Conservation (phyloP, 768 basidiomycete genomes). For the Cyclocybe aegerita region DNA sequence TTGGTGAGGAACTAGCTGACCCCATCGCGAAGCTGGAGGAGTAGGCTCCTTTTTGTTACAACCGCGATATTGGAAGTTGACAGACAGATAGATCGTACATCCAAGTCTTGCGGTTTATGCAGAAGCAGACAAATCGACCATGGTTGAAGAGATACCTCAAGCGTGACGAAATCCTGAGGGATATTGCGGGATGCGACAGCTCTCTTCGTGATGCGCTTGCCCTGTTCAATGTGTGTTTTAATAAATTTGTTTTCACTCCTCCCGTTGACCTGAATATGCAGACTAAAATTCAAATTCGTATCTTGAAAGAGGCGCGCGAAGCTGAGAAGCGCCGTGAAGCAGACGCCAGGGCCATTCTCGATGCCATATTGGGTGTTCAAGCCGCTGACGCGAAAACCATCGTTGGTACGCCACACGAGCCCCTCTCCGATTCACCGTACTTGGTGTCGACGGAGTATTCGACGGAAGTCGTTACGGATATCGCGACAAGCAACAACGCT, state of each 20-base stretch:
- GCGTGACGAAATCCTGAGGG: constrained; percentile 62
- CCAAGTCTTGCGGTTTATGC: constrained; percentile 48
- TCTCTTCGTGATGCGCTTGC: constrained; percentile 55
- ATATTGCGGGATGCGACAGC: constrained; percentile 51
- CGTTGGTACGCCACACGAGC: constrained; percentile 4
- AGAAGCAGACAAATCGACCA: constrained; percentile 61
- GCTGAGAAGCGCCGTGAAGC: constrained; percentile 41
- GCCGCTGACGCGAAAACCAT: constrained; percentile 8
- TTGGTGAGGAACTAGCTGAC: constrained; percentile 45
- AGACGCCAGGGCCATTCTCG: constrained; percentile 37
- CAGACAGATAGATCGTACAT: constrained; percentile 35
- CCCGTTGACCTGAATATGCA: constrained; percentile 10
- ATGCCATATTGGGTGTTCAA: constrained; percentile 14
- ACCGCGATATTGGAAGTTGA: neutral
- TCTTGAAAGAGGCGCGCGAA: constrained; percentile 47
- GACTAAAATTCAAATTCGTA: constrained; percentile 42
- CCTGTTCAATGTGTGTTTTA: constrained; percentile 49
- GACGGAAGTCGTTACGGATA: constrained; percentile 14
- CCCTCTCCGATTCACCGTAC: constrained; percentile 6
- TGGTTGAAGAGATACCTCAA: constrained; percentile 80
- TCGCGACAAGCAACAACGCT: constrained; percentile 18
- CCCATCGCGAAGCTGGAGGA: constrained; percentile 53
- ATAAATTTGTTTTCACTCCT: neutral
- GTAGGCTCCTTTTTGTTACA: constrained; percentile 28
- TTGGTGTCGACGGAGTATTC: constrained; percentile 6